Base-by-base conservation (phyloP, 208 protist genomes). In the Trypanosoma conorhini region DNA sequence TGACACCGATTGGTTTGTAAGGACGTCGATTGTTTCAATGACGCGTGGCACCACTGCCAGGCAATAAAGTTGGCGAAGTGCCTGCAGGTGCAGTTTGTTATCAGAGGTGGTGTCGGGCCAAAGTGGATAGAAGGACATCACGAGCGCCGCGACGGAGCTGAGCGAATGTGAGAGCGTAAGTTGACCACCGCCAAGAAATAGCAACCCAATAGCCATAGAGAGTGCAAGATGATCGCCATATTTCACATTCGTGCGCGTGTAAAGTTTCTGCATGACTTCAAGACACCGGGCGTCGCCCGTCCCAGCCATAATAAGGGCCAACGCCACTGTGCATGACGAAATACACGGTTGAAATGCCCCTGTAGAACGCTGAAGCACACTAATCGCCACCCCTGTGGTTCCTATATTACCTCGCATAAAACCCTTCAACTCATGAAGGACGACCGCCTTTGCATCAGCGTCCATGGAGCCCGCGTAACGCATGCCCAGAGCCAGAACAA, bases 221-320 rank as follows among this genome's bases (percentile, higher is more conserved):
- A 98, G 64, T 7, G 96, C 88, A 96, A 99, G 98, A 79, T 99
- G 94, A 31, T 83, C 79, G 28, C 98, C 98, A 81, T 98, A 99
- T 7, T 75, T 63, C 4, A 89, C 77, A 31, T 91, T 80, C 7
- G 77, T 77, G 50, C 79, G 81, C 5, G 70, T 72, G 62, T 95
- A 79, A 10, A 98, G 62, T 22, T 75, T 80, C 50, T 89, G 85
- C 28, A 99, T 67, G 3, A 92, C 55, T 21, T 70, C 61, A 5
- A 99, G 80, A 1, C 82, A 75, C 33, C 87, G 67, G 13, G 94
- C 59, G 74, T 99, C 83, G 13, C 98, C 98, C 3, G 84, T 97
- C 48, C 98, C 98, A 10, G 95, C 85, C 92, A 98, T 97, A 13
- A 99, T 93, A 15, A 96, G 69, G 21, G 78, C 69, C 44, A 92